A percentile compares a stretch with the other conserved stretches of the same genome.
These are phyloP conservation scores for Przewalskia tangutica DNA, from an alignment of 257 asterid species.

Conservation along the genomic window DNA sequence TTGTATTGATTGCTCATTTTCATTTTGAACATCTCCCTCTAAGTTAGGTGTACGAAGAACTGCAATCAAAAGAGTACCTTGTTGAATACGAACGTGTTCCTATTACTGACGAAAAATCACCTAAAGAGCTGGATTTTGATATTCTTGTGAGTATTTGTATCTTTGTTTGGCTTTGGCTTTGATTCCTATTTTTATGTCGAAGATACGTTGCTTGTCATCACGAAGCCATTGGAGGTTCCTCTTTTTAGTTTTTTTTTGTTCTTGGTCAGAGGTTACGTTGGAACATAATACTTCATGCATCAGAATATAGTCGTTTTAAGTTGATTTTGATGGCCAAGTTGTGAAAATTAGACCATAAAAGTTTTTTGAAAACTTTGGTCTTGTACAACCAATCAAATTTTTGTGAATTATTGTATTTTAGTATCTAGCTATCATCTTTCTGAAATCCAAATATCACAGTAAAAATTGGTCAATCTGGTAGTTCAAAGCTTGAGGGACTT, in stretches of 20 bases:
- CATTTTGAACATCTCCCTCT: conserved; percentile 17
- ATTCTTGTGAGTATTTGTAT: conserved; percentile 53
- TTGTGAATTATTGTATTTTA: neutral
- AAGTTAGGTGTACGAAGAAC: conserved; percentile 78
- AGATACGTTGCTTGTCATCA: neutral
- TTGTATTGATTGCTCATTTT: conserved; percentile 1
- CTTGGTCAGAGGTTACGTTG: neutral
- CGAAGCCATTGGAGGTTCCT: neutral
- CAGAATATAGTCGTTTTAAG: neutral
- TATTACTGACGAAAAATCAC: conserved; percentile 89
- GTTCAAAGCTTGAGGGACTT: neutral
- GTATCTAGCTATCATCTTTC: neutral
- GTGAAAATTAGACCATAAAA: neutral
- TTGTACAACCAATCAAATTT: neutral
- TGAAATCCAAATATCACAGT: neutral
- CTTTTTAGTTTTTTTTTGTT: neutral
- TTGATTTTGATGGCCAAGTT: neutral
- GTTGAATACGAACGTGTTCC: conserved; percentile 97
- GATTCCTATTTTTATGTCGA: neutral
- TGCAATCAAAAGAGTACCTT: conserved; percentile 61
- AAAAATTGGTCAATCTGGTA: neutral
- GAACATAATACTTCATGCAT: neutral
- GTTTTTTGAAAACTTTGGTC: neutral
- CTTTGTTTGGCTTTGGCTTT: conserved; percentile 5
- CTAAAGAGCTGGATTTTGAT: conserved; percentile 97